Evolutionary conservation across 2,329 filamentous ascomycete species (phyloP), one percentile per base, ranked within the genome.

Genomic region (Graphilbum ipis-grandicollis): DNA sequence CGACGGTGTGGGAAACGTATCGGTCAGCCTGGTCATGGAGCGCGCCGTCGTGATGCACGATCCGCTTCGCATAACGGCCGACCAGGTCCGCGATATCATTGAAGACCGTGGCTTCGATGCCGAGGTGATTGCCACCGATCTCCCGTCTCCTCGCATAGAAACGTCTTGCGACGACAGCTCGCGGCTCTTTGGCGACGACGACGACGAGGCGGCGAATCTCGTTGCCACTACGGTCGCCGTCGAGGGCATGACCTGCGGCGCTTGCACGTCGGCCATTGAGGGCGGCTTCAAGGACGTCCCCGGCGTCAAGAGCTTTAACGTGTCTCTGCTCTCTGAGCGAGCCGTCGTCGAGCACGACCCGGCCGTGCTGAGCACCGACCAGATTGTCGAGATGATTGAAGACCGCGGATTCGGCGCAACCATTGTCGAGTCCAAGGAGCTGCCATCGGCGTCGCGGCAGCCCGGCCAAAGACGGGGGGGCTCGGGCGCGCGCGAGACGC

Each of bases 11-110:
- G 81, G 79, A 44, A 84, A 69, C 47, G 84, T 96, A 41, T 92
- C 85, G 9, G 80, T 98, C 49, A 93, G 84, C 53, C 63, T 98
- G 48, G 80, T 94, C 39, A 93, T 94, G 75, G 86, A 93, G 56
- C 75, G 88, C 41, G 90, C 88, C n/a, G 86, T 96, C 31, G 66
- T 96, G 26, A 79, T 86, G 57, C 90, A 98, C 58, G 79, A 96
- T 56, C 74, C 83, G 2, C 60, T 68, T 38, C 68, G 71, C 36
- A 70, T 96, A 37, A 61, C 82, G 13, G 70, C 84, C 41, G 79
- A 86, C 28, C 62, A 77, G 46, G 70, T 96, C 41, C 74, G 72
- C 52, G 83, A 93, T 46, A 84, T 80, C 26, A 90, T 94, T 45
- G 84, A 94, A 49, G 85, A 93, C 54, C 71, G 83, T 41, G 86